These are phyloP conservation scores for Metschnikowia lunata DNA, from an alignment of 805 yeast species.

Conservation along the genomic window DNA sequence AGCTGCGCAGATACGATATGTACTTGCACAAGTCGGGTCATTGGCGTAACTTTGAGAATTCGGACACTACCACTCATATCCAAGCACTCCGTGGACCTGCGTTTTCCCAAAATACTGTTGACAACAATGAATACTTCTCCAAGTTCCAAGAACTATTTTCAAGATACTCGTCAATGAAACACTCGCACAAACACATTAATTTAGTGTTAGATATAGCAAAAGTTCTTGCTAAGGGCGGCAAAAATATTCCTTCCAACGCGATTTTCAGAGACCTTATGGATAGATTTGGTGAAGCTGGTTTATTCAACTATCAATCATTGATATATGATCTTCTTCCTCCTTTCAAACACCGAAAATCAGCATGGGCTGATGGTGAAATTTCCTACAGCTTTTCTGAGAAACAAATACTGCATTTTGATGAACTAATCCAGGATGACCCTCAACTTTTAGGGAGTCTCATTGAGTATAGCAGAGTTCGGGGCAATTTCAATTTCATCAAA, in stretches of 20 bases:
- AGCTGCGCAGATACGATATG: conserved; percentile 22
- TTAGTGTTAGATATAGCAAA: conserved; percentile 12
- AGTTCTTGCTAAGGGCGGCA: conserved; percentile 9
- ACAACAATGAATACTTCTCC: conserved; percentile 21
- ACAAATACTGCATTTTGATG: conserved; percentile 20
- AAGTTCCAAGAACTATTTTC: conserved; percentile 18
- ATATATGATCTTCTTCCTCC: conserved; percentile 25
- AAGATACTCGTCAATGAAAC: conserved; percentile 10
- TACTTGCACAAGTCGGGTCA: conserved; percentile 28
- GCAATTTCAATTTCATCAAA: conserved; percentile 19
- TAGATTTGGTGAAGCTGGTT: conserved; percentile 19
- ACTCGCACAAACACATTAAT: conserved; percentile 9
- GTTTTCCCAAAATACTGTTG: conserved; percentile 13
- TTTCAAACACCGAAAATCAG: conserved; percentile 19
- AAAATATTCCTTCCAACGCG: conserved; percentile 22
- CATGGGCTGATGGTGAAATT: conserved; percentile 16
- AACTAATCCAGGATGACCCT: conserved; percentile 27
- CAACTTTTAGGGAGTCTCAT: conserved; percentile 25
- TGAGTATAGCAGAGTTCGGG: conserved; percentile 20
- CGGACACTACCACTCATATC: conserved; percentile 24
- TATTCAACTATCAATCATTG: conserved; percentile 25
- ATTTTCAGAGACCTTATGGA: conserved; percentile 25
- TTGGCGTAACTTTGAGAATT: conserved; percentile 28
- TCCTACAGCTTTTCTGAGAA: conserved; percentile 9
- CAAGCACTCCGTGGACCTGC: conserved; percentile 13